Base-by-base conservation (phyloP, 345 rosid genomes). In the Sapria himalayana region DNA sequence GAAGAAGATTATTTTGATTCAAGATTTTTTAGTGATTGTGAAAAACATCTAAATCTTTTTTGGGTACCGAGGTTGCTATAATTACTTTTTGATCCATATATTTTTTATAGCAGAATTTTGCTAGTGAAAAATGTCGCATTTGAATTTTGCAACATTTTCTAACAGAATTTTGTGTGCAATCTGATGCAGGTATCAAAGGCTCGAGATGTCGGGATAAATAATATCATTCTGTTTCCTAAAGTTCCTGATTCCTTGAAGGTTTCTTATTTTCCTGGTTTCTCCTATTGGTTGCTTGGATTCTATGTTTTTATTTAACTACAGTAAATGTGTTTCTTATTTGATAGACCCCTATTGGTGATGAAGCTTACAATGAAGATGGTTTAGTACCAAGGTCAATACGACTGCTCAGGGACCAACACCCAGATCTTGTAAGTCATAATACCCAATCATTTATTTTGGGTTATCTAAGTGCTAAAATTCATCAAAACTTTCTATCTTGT, bases 191-290 rank as follows among this genome's bases (percentile, higher is more conserved):
- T 81, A 9, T 75, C 74, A 15, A 86, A 78, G 55, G 94, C 97
- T 47, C 66, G 76, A 25, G 97, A 81, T 58, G 92, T 81, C 62
- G 97, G 97, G 25, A 94, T 86, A 1, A 78, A 81, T 45, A 78
- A 85, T 41, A 48, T 81, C 5, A 85, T 86, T 15, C 58, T 86
- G 50, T 81, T 86, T 55, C 97, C 97, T 45, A 86, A 86, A 76
- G 79, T 86, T 52, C 97, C 94, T 0, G 97, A 86, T 60, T 94
- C 72, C 46, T 45, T 86, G 47, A 86, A 86, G 97, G 97, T 76
- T 53, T 57, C 42, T 15, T 15, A 49, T 45, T 48, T 34, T 53
- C 17, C 39, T 20, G 18, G 33, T 22, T 50, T 45, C 9, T 50
- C 22, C 21, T 16, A 20, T 43, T 22, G 20, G 9, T 34, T 6